Conservation (phyloP, 805 yeast species). For the Tetrapisispora phaffii region DNA sequence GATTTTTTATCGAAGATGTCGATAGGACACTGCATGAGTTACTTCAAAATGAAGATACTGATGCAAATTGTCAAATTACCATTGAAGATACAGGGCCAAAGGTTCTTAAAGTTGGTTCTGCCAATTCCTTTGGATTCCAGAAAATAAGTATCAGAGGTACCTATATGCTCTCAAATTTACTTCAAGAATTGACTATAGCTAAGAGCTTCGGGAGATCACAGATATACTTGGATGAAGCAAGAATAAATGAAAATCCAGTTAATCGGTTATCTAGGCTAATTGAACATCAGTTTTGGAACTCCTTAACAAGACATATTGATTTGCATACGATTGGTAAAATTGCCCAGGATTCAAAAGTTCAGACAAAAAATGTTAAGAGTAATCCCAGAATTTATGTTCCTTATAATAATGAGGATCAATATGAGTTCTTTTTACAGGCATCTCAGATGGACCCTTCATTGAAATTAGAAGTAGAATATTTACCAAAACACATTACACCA, state of each 20-base stretch:
- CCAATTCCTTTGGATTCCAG: slow-evolving; percentile 71
- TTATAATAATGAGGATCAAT: slow-evolving; percentile 56
- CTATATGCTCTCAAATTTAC: slow-evolving; percentile 73
- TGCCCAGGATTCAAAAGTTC: slow-evolving; percentile 71
- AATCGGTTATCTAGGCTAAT: slow-evolving; percentile 64
- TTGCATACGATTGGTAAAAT: slow-evolving; percentile 51
- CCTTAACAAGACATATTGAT: slow-evolving; percentile 62
- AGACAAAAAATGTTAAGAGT: slow-evolving; percentile 43
- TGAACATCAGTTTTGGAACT: slow-evolving; percentile 68
- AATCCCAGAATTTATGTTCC: slow-evolving; percentile 77
- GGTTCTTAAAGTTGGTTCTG: slow-evolving; percentile 71
- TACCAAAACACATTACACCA: slow-evolving; percentile 69
- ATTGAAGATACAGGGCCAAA: slow-evolving; percentile 80
- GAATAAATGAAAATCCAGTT: slow-evolving; percentile 84
- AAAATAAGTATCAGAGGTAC: slow-evolving; percentile 75
- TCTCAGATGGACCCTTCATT: slow-evolving; percentile 45
- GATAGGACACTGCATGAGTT: slow-evolving; percentile 61
- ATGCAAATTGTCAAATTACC: slow-evolving; percentile 72
- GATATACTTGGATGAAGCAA: slow-evolving; percentile 70
- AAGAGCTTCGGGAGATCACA: slow-evolving; percentile 68
- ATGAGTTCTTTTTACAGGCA: slow-evolving; percentile 50
- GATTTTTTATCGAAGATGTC: slow-evolving; percentile 65
- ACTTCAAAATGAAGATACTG: slow-evolving; percentile 73
- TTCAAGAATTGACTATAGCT: slow-evolving; percentile 85
- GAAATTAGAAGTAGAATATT: slow-evolving; percentile 59